Conservation (phyloP, 306 rosid genomes). For the Vachellia pachyceras region DNA sequence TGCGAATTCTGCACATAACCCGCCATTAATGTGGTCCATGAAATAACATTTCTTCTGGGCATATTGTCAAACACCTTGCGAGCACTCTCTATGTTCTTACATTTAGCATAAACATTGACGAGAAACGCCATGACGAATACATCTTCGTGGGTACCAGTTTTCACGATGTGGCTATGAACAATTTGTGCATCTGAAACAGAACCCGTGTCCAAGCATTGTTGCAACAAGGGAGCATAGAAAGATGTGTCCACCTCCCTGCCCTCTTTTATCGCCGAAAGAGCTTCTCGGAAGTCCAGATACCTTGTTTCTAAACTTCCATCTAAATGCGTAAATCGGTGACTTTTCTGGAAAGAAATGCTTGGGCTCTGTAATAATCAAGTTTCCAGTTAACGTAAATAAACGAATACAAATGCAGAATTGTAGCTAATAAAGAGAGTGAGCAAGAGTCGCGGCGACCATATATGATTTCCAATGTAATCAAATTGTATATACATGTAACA, state of each 20-base stretch:
- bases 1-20: slow-evolving; percentile 64
- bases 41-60: slow-evolving; percentile 57
- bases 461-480: too few relatives aligned
- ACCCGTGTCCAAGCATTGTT: not conserved
- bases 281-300: slow-evolving; percentile 48
- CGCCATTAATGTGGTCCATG: slow-evolving; percentile 75
- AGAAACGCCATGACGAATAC: slow-evolving; percentile 59
- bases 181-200: slow-evolving; percentile 51
- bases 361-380: slow-evolving; percentile 50
- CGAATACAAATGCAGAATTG: not conserved
- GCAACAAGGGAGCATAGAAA: slow-evolving; percentile 50
- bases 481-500: too few relatives aligned
- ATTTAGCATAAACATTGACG: slow-evolving; percentile 71
- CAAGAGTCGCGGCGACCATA: too few relatives aligned
- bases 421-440: too few relatives aligned
- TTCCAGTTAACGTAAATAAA: not conserved
- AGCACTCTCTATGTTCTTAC: slow-evolving; percentile 65
- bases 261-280: slow-evolving; percentile 51
- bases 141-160: slow-evolving; percentile 66
- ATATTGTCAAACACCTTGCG: slow-evolving; percentile 61
- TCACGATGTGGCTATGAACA: slow-evolving; percentile 72
- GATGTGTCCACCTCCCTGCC: slow-evolving; percentile 49
- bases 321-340: too few relatives aligned
- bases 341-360: slow-evolving; percentile 19
- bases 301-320: too few relatives aligned